These are phyloP conservation scores for Cynanchum wilfordii DNA, from an alignment of 257 asterid genomes.

Conservation along the genomic window DNA sequence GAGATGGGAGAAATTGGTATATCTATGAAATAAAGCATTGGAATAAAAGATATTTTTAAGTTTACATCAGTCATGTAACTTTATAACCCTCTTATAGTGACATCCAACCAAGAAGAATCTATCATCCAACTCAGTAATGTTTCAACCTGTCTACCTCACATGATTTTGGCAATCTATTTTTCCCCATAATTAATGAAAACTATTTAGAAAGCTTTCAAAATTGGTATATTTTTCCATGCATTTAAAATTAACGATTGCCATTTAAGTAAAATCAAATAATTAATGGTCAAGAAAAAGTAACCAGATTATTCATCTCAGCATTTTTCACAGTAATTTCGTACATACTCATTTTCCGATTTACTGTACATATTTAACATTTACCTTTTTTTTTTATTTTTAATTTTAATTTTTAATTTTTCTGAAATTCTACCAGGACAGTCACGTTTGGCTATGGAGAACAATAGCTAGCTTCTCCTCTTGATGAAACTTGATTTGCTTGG, in stretches of 20 bases:
- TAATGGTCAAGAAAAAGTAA: constrained; percentile 2
- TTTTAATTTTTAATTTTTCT: no score
- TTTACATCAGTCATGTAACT: neutral
- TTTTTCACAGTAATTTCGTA: constrained; percentile 1
- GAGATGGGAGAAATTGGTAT: no score
- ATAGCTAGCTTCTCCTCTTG: constrained; percentile 54
- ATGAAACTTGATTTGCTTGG: constrained; percentile 72
- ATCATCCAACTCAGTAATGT: neutral
- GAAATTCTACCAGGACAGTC: constrained; percentile 3
- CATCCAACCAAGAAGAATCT: neutral
- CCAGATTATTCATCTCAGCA: neutral
- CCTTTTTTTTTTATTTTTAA: neutral
- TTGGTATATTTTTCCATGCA: neutral
- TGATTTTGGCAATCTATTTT: neutral
- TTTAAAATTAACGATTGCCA: constrained; percentile 16
- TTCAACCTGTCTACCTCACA: neutral
- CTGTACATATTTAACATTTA: constrained; percentile 12
- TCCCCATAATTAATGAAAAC: neutral
- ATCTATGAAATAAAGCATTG: no score
- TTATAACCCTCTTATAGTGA: neutral
- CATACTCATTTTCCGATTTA: neutral
- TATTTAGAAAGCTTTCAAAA: neutral
- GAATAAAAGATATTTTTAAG: neutral
- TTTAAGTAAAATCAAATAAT: constrained; percentile 8
- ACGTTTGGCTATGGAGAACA: constrained; percentile 36